Conservation (phyloP, 1,284 basidiomycete genomes). For the Cutaneotrichosporon arboriforme region DNA sequence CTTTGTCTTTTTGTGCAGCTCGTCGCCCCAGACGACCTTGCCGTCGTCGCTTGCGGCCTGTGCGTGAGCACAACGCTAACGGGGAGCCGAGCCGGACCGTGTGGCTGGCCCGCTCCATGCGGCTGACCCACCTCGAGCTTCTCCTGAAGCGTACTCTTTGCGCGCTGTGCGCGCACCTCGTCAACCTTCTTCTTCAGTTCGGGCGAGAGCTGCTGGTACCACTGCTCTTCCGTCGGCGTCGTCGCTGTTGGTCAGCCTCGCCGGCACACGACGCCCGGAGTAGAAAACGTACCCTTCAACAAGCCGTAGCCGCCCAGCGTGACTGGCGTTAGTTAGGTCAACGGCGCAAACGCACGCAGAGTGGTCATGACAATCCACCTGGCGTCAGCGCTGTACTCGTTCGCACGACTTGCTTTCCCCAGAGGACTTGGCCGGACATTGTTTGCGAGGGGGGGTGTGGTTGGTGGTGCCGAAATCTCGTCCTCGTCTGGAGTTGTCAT, state of each 20-base stretch:
- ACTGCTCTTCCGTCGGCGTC: constrained; percentile 42
- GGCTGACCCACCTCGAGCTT: constrained; percentile 10
- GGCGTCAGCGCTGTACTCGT: neutral
- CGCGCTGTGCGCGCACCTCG: constrained; percentile 32
- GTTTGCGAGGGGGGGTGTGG: neutral
- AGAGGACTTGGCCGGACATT: constrained; percentile 26
- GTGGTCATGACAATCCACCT: constrained; percentile 30
- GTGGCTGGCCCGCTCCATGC: no score
- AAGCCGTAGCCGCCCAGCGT: constrained; percentile 12
- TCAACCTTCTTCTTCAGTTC: constrained; percentile 45
- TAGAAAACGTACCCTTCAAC: constrained; percentile 9
- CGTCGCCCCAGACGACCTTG: constrained; percentile 25
- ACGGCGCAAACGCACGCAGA: constrained; percentile 20
- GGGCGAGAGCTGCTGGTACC: constrained; percentile 42
- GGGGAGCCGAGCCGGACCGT: no score
- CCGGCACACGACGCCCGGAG: neutral
- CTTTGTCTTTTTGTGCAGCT: constrained; percentile 10
- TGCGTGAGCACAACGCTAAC: neutral
- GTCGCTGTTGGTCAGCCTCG: constrained; percentile 18
- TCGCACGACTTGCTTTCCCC: constrained; percentile 30
- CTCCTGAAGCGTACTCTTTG: constrained; percentile 16
- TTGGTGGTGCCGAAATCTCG: no score
- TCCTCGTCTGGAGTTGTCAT: no score
- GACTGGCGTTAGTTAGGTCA: constrained; percentile 9
- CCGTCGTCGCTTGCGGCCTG: constrained; percentile 22